phyloP scores from a whole-genome alignment of 2,329 filamentous ascomycete species.

The Cryphonectria nitschkei region DNA sequence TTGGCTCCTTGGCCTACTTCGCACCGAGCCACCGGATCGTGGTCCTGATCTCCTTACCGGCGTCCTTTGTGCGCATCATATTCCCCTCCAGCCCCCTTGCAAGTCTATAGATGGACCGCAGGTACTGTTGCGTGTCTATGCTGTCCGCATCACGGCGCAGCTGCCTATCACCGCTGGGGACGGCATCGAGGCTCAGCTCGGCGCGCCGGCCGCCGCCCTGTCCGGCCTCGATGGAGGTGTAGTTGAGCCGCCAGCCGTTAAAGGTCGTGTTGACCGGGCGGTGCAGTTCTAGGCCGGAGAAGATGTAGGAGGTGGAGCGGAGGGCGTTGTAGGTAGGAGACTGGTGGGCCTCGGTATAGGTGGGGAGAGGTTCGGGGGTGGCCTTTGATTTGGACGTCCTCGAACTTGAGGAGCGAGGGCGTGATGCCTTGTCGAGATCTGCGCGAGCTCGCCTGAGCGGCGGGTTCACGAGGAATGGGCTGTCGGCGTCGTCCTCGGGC shows the following conservation, averaged over 20 bases:
- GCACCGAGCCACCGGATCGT: slow-evolving; percentile 21
- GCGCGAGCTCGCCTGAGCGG: not conserved
- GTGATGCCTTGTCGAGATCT: not conserved
- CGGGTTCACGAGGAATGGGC: not conserved
- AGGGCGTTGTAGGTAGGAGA: slow-evolving; percentile 17
- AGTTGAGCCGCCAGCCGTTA: slow-evolving; percentile 50
- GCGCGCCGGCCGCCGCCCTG: slow-evolving; percentile 55
- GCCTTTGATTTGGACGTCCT: not conserved
- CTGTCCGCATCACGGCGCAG: slow-evolving; percentile 11
- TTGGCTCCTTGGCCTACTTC: not conserved
- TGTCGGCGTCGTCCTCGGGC: slow-evolving; percentile 1
- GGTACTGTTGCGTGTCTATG: slow-evolving; percentile 15
- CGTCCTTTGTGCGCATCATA: not conserved
- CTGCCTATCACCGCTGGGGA: slow-evolving; percentile 27
- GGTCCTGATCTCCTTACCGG: slow-evolving; percentile 15
- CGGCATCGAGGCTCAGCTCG: slow-evolving; percentile 51
- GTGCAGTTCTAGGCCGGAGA: slow-evolving; percentile 57
- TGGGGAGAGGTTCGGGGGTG: not conserved
- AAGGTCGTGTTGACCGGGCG: slow-evolving; percentile 49
- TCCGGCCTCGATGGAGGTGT: slow-evolving; percentile 57
- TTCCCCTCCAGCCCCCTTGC: slow-evolving; percentile 22
- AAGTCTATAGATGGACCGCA: slow-evolving; percentile 25
- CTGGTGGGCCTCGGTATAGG: not conserved
- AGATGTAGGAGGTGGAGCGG: slow-evolving; percentile 41
- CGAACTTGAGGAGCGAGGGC: not conserved